phyloP scores from a whole-genome alignment of 2,329 filamentous ascomycete genomes.

The Huntiella moniliformis region DNA sequence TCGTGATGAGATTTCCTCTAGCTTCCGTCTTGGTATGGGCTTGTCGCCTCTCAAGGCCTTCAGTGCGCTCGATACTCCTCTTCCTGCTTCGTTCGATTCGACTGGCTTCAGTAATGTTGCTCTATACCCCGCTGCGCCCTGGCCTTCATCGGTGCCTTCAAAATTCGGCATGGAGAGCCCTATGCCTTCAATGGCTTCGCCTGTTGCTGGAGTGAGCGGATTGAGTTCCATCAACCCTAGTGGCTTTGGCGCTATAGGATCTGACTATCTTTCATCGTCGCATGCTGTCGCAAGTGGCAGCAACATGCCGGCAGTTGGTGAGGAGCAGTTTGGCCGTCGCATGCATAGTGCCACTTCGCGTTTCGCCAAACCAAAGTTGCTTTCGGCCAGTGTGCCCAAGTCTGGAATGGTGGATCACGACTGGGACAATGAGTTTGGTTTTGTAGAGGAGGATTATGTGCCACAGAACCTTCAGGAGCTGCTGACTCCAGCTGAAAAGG shows the following conservation, averaged over 20 bases:
- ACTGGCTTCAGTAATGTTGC: constrained; percentile 87
- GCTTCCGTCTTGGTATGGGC: constrained; percentile 35
- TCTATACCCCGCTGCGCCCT: constrained; percentile 56
- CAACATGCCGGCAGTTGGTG: constrained; percentile 24
- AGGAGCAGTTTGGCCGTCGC: constrained; percentile 52
- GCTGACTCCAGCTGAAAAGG: constrained; percentile 48
- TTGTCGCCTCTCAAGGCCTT: constrained; percentile 60
- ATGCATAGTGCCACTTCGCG: constrained; percentile 43
- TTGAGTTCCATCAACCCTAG: constrained; percentile 47
- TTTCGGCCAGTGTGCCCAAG: constrained; percentile 51
- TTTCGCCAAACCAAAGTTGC: constrained; percentile 46
- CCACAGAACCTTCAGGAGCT: constrained; percentile 52
- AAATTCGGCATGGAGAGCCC: constrained; percentile 82
- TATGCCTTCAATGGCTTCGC: constrained; percentile 41
- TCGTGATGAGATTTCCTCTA: constrained; percentile 40
- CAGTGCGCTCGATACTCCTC: constrained; percentile 82
- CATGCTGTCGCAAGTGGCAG: constrained; percentile 23
- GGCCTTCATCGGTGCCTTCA: constrained; percentile 80
- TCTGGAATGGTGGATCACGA: constrained; percentile 39
- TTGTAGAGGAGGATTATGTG: constrained; percentile 69
- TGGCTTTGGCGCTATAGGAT: constrained; percentile 39
- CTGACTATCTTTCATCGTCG: constrained; percentile 35
- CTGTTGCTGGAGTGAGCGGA: constrained; percentile 33
- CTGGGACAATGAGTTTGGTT: constrained; percentile 52
- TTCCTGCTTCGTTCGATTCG: constrained; percentile 90